Conservation (phyloP, 2,329 filamentous ascomycete species). For the Didymella keratinophila region DNA sequence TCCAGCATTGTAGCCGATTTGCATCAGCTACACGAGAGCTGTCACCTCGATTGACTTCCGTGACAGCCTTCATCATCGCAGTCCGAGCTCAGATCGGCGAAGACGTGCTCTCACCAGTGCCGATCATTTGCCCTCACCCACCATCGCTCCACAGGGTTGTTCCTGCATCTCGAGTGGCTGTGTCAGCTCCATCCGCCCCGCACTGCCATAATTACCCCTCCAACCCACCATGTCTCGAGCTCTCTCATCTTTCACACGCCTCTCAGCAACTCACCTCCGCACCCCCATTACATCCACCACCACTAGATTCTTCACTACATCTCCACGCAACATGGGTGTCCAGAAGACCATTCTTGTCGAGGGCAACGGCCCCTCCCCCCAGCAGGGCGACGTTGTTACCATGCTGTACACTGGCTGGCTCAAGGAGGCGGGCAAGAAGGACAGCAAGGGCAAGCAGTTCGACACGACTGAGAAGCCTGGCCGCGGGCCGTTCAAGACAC, state of each 20-base stretch:
- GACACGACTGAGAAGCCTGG: slow-evolving; percentile 75
- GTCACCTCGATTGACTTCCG: background rate
- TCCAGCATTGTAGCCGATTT: background rate
- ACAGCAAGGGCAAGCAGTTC: slow-evolving; percentile 61
- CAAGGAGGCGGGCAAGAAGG: slow-evolving; percentile 29
- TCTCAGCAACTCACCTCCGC: background rate
- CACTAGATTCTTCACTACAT: slow-evolving; percentile 3
- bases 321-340: slow-evolving; percentile 39
- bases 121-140: slow-evolving; percentile 15
- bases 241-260: slow-evolving; percentile 12
- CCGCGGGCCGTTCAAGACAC: slow-evolving; percentile 75
- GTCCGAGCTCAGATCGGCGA: slow-evolving; percentile 14
- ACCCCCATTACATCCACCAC: slow-evolving; percentile 1
- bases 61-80: background rate
- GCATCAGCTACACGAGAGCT: background rate
- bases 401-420: slow-evolving; percentile 47
- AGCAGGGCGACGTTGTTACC: slow-evolving; percentile 41
- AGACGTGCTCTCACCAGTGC: slow-evolving; percentile 15
- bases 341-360: slow-evolving; percentile 39
- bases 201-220: slow-evolving; percentile 18
- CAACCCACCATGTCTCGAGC: slow-evolving; percentile 16
- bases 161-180: slow-evolving; percentile 15
- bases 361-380: slow-evolving; percentile 40
- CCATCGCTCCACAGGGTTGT: slow-evolving; percentile 3
- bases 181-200: slow-evolving; percentile 1